Conservation (phyloP, 2,329 filamentous ascomycete genomes). For the Ramichloridium luteum region DNA sequence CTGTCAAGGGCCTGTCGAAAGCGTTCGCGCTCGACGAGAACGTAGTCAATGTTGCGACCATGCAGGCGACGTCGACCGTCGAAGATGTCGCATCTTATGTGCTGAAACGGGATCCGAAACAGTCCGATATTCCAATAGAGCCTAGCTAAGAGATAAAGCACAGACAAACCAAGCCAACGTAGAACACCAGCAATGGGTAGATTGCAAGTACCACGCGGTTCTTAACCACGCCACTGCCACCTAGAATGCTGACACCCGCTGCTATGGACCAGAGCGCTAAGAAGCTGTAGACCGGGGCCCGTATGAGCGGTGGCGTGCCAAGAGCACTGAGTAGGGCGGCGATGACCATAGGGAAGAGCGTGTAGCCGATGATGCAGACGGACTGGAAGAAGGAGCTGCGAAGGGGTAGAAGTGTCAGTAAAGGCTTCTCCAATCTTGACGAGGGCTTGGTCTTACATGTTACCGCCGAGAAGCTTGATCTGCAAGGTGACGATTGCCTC, state of each 20-base stretch:
- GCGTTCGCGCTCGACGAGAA: slow-evolving; percentile 77
- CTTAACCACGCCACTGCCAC: slow-evolving; percentile 88
- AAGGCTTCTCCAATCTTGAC: slow-evolving; percentile 5
- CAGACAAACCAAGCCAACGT: slow-evolving; percentile 79
- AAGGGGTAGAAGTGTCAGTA: slow-evolving; percentile 22
- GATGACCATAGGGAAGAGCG: slow-evolving; percentile 89
- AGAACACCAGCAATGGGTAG: slow-evolving; percentile 91
- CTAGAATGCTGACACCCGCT: slow-evolving; percentile 88
- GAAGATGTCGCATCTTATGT: slow-evolving; percentile 66
- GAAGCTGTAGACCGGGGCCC: slow-evolving; percentile 82
- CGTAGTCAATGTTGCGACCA: slow-evolving; percentile 67
- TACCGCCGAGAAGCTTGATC: slow-evolving; percentile 90
- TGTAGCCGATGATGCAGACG: slow-evolving; percentile 96
- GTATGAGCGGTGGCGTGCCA: slow-evolving; percentile 61
- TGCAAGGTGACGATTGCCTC: slow-evolving; percentile 95
- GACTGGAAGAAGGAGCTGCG: slow-evolving; percentile 91
- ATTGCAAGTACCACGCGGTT: slow-evolving; percentile 90
- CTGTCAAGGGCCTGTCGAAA: slow-evolving; percentile 61
- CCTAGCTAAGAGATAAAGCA: slow-evolving; percentile 90
- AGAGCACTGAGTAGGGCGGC: slow-evolving; percentile 81
- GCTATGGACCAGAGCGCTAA: slow-evolving; percentile 87
- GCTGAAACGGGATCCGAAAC: slow-evolving; percentile 53
- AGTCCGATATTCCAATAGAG: slow-evolving; percentile 27
- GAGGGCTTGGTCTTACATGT: slow-evolving; percentile 62
- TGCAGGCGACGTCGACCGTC: slow-evolving; percentile 66